A percentile compares a stretch with the other conserved stretches of the same genome.
phyloP scores from a whole-genome alignment of 257 asterid species.

The Penstemon eatonii region DNA sequence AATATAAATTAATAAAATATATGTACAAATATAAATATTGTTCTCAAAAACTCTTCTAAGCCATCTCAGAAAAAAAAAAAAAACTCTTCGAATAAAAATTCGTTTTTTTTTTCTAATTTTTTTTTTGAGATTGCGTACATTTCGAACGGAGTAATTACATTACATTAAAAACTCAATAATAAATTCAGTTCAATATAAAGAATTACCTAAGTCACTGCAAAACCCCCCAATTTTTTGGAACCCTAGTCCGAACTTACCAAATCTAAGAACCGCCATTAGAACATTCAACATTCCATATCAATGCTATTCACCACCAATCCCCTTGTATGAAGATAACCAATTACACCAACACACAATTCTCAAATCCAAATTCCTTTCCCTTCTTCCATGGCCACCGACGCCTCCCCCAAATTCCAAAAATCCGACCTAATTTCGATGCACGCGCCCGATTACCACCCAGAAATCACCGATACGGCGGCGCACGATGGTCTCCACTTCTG shows the following conservation, averaged over 20 bases:
- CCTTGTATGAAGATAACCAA: slow-evolving; percentile 30
- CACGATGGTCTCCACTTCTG: slow-evolving; percentile 89
- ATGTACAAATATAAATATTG: no score
- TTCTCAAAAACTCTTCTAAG: no score
- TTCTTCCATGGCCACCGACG: slow-evolving; percentile 68
- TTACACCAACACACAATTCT: background rate
- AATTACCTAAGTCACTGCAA: background rate
- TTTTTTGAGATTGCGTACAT: no score
- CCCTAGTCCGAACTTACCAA: slow-evolving; percentile 2
- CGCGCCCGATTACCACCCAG: slow-evolving; percentile 56
- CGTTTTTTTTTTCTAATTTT: no score
- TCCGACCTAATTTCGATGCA: slow-evolving; percentile 53
- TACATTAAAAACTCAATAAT: no score
- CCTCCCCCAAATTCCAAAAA: slow-evolving; percentile 66
- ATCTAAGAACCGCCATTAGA: background rate
- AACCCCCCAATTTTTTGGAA: background rate
- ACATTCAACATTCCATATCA: background rate
- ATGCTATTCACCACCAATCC: slow-evolving; percentile 8
- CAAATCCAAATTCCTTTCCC: slow-evolving; percentile 22
- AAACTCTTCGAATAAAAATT: no score
- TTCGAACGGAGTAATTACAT: no score
- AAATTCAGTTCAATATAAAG: no score
- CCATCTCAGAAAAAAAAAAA: no score
- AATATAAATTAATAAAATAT: no score
- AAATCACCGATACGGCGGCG: slow-evolving; percentile 34